A percentile compares a stretch with the other conserved stretches of the same genome.
phyloP scores from a whole-genome alignment of 352 stramenopile genomes.

The Phytophthora pisi region DNA sequence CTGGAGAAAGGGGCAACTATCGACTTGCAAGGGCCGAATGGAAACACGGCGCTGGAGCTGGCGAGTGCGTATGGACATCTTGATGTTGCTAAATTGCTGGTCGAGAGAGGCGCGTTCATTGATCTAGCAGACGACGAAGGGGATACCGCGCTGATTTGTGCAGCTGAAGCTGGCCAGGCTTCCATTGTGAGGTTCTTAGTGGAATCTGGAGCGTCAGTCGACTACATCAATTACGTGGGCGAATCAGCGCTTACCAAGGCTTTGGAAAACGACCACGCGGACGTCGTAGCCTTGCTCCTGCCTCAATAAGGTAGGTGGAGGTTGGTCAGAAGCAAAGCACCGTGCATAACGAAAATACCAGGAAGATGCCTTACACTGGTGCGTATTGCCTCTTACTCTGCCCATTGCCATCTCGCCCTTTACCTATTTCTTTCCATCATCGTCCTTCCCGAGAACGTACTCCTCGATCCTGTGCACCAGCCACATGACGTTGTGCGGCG shows the following conservation, averaged over 20 bases:
- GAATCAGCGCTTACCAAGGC: not conserved
- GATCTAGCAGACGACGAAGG: not conserved
- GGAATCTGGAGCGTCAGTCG: not conserved
- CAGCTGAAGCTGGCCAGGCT: not conserved
- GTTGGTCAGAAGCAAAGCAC: not conserved
- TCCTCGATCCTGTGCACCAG: constrained; percentile 55
- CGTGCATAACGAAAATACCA: no score
- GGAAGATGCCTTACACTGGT: not conserved
- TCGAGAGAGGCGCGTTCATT: not conserved
- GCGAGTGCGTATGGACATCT: not conserved
- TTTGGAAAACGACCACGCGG: not conserved
- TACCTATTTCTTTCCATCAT: constrained; percentile 21
- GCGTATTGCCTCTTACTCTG: not conserved
- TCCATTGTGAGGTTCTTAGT: not conserved
- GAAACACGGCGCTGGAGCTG: not conserved
- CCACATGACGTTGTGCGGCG: constrained; percentile 55
- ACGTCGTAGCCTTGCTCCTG: not conserved
- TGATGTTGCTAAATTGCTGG: not conserved
- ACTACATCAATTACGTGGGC: not conserved
- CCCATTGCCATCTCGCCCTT: not conserved
- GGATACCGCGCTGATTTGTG: constrained; percentile 5
- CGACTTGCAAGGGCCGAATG: not conserved
- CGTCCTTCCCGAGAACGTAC: constrained; percentile 38
- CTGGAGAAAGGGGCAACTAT: not conserved
- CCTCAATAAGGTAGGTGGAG: not conserved